These are phyloP conservation scores for Monosporascus sp. DNA, from an alignment of 2,329 filamentous ascomycete genomes.

Conservation along the genomic window DNA sequence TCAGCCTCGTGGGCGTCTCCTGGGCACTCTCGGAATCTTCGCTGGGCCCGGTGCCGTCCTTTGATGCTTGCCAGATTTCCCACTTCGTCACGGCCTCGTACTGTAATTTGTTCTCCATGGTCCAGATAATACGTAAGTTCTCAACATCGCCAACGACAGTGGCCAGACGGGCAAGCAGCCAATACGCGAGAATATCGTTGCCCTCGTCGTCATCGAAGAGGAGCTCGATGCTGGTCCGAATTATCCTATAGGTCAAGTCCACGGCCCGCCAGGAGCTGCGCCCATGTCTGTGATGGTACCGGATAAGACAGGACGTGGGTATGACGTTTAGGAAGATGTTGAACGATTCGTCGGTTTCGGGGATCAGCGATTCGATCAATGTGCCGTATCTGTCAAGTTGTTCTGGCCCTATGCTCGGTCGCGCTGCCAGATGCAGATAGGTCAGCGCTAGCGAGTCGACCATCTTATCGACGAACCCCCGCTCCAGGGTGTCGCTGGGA, in stretches of 20 bases:
- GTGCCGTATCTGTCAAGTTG: slow-evolving; percentile 14
- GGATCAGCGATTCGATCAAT: slow-evolving; percentile 15
- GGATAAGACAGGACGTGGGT: slow-evolving; percentile 19
- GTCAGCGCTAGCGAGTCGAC: slow-evolving; percentile 16
- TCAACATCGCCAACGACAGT: slow-evolving; percentile 14
- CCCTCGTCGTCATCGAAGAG: slow-evolving; percentile 23
- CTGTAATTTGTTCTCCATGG: slow-evolving; percentile 19
- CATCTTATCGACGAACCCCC: slow-evolving; percentile 15
- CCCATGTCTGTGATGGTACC: slow-evolving; percentile 19
- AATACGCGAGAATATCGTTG: slow-evolving; percentile 22
- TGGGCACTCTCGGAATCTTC: background rate
- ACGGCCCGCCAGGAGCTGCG: slow-evolving; percentile 10
- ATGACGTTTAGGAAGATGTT: slow-evolving; percentile 14
- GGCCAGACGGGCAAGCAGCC: slow-evolving; percentile 17
- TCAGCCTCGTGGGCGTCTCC: no score
- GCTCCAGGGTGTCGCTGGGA: slow-evolving; percentile 17
- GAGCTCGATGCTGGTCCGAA: slow-evolving; percentile 20
- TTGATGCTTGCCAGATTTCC: slow-evolving; percentile 19
- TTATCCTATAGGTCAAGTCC: slow-evolving; percentile 15
- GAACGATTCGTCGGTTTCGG: slow-evolving; percentile 12
- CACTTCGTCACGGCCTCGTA: slow-evolving; percentile 13
- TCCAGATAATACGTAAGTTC: slow-evolving; percentile 17
- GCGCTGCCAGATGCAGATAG: slow-evolving; percentile 21
- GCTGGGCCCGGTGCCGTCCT: slow-evolving; percentile 4
- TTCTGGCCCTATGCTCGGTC: slow-evolving; percentile 10